Evolutionary conservation across 371 early-diverging fungal species (phyloP).

Genomic region (Capillidium heterosporum): DNA sequence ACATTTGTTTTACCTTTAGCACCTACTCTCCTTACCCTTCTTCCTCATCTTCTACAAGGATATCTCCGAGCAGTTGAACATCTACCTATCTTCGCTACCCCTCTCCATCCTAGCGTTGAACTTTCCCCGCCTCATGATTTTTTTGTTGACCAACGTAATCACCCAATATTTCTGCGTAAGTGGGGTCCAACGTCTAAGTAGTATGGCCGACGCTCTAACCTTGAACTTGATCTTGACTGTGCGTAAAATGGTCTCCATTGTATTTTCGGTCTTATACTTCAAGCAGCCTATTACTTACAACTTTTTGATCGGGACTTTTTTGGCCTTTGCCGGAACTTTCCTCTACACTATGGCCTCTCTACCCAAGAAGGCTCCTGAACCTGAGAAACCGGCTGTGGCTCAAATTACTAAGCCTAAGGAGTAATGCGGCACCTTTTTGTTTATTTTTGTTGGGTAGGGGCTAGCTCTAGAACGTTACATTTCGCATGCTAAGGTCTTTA

Average conservation of each 20-base stretch:
- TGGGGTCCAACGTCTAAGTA: slow-evolving; percentile 67
- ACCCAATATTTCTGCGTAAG: slow-evolving; percentile 57
- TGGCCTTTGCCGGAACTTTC: slow-evolving; percentile 5
- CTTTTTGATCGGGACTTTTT: slow-evolving; percentile 1
- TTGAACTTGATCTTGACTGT: slow-evolving; percentile 70
- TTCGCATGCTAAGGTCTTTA: too few relatives aligned
- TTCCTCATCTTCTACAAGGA: slow-evolving; percentile 51
- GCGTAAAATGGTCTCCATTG: slow-evolving; percentile 62
- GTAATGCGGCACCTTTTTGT: too few relatives aligned
- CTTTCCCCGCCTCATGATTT: slow-evolving; percentile 10
- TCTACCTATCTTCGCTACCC: slow-evolving; percentile 28
- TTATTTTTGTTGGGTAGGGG: too few relatives aligned
- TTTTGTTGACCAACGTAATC: neutral
- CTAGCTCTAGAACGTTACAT: too few relatives aligned
- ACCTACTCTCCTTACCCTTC: slow-evolving; percentile 59
- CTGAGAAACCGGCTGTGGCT: too few relatives aligned
- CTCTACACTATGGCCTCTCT: neutral
- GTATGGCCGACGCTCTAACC: slow-evolving; percentile 56
- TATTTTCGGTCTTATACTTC: slow-evolving; percentile 70
- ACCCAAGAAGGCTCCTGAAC: neutral
- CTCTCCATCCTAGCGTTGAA: slow-evolving; percentile 34
- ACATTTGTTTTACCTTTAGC: slow-evolving; percentile 23
- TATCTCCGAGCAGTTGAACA: slow-evolving; percentile 25
- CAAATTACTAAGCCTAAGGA: too few relatives aligned
- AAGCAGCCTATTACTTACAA: slow-evolving; percentile 9